Base-by-base conservation (phyloP, 495 filamentous ascomycete genomes). In the Collariella sp. region DNA sequence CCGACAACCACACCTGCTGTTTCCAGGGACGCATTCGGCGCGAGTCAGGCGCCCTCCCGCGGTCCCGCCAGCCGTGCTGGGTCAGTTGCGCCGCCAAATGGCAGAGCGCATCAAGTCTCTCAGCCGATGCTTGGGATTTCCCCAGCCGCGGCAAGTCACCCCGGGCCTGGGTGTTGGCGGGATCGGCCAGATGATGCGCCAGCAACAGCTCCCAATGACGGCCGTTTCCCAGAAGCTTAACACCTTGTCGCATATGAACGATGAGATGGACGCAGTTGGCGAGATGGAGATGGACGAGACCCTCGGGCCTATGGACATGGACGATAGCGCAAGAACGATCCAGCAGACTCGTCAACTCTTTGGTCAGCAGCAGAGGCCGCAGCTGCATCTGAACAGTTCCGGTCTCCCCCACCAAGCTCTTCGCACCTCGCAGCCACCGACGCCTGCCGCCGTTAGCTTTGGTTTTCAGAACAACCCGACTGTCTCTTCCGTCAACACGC, bases 241-340 rank as follows among this genome's bases (percentile, higher is more conserved):
- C 54, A 48, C 41, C 42, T 64, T 69, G 62, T 73, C 69, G 41
- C 69, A 70, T 40, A 59, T 71, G 58, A 72, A 74, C 35, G 81
- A 83, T 46, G 90, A 95, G 62, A 83, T 91, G 77, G 90, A 95
- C 64, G 81, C 84, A 7, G 84, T 95, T 20, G 90, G 89, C 52
- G 88, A 94, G 62, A 96, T 98, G 93, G 93, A 97, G 66, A 82
- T 98, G 83, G 93, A 97, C 65, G 90, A 96, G 53, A 76, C 82
- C 2, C 75, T 86, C 44, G 84, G 80, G 12, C 76, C 77, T 51
- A 76, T 77, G 64, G 82, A 86, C 39, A 67, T 78, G 67, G 76
- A 79, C 63, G 72, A 80, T 68, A 75, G 70, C 60, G 73, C 82
- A 49, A 79, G 81, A 41, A 79, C 84, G 55, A 75, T 84, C 46